Evolutionary conservation across 768 basidiomycete genomes (phyloP).

Genomic region (Harrya chromipes): DNA sequence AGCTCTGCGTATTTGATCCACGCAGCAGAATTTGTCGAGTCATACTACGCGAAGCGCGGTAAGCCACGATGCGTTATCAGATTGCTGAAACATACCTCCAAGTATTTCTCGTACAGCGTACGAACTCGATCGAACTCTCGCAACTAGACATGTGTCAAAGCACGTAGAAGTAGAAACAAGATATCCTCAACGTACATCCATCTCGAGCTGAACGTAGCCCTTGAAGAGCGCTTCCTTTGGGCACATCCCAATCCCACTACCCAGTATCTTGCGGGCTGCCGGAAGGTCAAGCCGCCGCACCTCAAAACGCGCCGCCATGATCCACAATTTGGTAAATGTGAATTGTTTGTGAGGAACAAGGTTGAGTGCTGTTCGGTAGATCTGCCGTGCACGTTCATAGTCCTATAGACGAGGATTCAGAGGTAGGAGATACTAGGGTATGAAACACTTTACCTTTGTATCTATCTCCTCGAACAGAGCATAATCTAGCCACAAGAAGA

Average conservation of each 20-base stretch:
- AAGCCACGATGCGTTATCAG: background rate
- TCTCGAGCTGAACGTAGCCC: slow-evolving; percentile 91
- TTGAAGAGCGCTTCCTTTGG: slow-evolving; percentile 96
- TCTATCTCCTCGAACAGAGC: slow-evolving; percentile 97
- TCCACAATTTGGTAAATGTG: slow-evolving; percentile 97
- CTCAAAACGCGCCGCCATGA: slow-evolving; percentile 90
- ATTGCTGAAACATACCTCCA: slow-evolving; percentile 57
- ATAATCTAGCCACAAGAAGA: slow-evolving; percentile 93
- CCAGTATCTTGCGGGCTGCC: slow-evolving; percentile 86
- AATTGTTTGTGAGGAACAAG: slow-evolving; percentile 96
- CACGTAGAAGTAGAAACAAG: background rate
- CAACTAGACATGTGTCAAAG: slow-evolving; percentile 45
- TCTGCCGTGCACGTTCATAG: slow-evolving; percentile 78
- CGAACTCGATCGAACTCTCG: slow-evolving; percentile 96
- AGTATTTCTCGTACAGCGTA: slow-evolving; percentile 87
- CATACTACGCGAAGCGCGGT: slow-evolving; percentile 49
- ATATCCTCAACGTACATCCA: slow-evolving; percentile 56
- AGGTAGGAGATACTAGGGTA: background rate
- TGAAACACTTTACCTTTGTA: slow-evolving; percentile 57
- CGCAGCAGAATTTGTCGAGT: slow-evolving; percentile 85
- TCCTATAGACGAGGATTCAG: slow-evolving; percentile 49
- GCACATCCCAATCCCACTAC: slow-evolving; percentile 90
- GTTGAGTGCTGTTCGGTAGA: slow-evolving; percentile 85
- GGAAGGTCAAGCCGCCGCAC: slow-evolving; percentile 75
- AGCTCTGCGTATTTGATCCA: slow-evolving; percentile 98